Evolutionary conservation across 2,329 filamentous ascomycete species (phyloP), one percentile per base, ranked within the genome.

Genomic region (Diaporthe batatas): DNA sequence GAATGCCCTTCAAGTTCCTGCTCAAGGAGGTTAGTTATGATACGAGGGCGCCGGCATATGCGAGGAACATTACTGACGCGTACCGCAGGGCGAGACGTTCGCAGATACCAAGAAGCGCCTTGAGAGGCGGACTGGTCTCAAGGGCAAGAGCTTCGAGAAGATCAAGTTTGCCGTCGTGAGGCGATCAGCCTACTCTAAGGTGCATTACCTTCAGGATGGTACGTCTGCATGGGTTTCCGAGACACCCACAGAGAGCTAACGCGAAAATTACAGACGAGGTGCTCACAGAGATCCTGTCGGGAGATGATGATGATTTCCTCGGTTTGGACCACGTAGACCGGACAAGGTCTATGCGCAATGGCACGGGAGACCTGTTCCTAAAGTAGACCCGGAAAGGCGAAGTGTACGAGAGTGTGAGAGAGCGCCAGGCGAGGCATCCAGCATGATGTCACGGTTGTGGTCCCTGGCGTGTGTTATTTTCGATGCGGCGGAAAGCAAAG

Each of bases 111-210:
- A 96, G 85, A 94, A 97, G 84, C 91, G 96, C n/a, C 86, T 99
- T 5, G 95, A 96, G 77, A 96, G 95, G 82, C 89, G 96, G 73
- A 98, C 94, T 0, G 95, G 95, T 34, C 92, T 99, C 84, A 98
- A 98, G 83, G 97, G 96, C 82, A 99, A 99, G 87, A 94, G 94
- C 76, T 95, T 99, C 77, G 96, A 99, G 83, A 98, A 98, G 87
- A 96, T 99, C 83, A 98, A 97, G 83, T 98, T 99, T 85, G 93
- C 95, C 8, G 83, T 97, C 42, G 89, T 98, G 68, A 87, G 91
- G 81, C 87, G 93, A 80, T 88, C 90, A 68, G 86, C 86, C 54
- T 97, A 94, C 82, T 91, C 93, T 51, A 94, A 93, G 79, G 93
- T 95, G 34, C 89, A 91, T 73, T 97, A 97, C 84, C 86, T 99